Base-by-base conservation (phyloP, 306 rosid genomes). In the Cajanus cajan region DNA sequence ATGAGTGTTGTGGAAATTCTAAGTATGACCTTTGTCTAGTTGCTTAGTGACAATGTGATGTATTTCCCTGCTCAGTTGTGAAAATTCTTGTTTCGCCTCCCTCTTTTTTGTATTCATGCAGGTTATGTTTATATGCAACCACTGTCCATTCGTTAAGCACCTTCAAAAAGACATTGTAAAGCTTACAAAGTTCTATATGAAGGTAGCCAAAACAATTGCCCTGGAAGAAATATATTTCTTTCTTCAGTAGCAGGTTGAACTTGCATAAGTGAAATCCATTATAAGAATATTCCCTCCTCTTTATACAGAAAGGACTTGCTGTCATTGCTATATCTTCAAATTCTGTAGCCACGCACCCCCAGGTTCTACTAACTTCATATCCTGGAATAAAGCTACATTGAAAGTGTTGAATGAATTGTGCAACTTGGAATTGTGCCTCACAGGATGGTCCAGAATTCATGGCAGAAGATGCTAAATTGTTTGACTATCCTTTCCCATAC, bases 41-140 rank as follows among this genome's bases (percentile, higher is more conserved):
- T 75, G 28, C 70, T 64, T 40, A 63, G 55, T 52, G 25, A 51
- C 50, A 37, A 9, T 28, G 34, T 21, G 39, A 69, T 62, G 24
- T 22, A 40, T 78, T 25, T 73, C 45, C 47, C 14, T 52, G 51
- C 66, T 64, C 40, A 41, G 59, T 48, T 0, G 7, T 52, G 66
- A 74, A 37, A 6, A 18, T 65, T 59, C 55, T 55, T 31, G 37
- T 74, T 40, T 68, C 50, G 51, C 50, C 48, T 66, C 71, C 36
- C 61, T 16, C 58, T 50, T 61, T 74, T 31, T 25, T 61, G 52
- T 65, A 71, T 54, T 73, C 31, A 11, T 48, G 86, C 97, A 95
- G 98, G 98, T 95, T 81, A 95, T 95, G 98, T 95, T 95, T 89
- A 79, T 95, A 64, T 95, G 98, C 91, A 95, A 92, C 80, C 98